Conservation (phyloP, 2,329 filamentous ascomycete species). For the Talaromyces sp. region DNA sequence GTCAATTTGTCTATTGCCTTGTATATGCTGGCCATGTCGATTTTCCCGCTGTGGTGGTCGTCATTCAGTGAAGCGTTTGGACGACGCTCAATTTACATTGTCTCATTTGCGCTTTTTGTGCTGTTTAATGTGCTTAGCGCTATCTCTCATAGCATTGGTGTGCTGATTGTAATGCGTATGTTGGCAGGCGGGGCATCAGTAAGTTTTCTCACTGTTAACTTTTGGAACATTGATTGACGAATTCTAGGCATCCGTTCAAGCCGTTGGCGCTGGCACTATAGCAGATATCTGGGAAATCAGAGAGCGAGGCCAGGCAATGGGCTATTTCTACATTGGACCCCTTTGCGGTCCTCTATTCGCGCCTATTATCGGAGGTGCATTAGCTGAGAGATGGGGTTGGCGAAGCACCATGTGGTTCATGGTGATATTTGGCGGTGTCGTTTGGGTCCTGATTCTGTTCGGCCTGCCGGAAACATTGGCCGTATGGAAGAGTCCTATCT, state of each 20-base stretch:
- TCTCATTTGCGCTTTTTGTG: slow-evolving; percentile 69
- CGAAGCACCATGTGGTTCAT: slow-evolving; percentile 75
- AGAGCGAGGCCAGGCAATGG: slow-evolving; percentile 76
- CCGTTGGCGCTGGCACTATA: slow-evolving; percentile 78
- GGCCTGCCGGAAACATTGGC: slow-evolving; percentile 45
- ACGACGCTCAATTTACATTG: slow-evolving; percentile 72
- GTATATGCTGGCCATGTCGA: slow-evolving; percentile 79
- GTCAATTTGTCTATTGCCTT: slow-evolving; percentile 73
- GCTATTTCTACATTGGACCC: slow-evolving; percentile 76
- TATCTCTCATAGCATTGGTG: slow-evolving; percentile 64
- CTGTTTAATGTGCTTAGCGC: slow-evolving; percentile 69
- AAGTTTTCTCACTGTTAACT: not conserved
- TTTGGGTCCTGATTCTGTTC: slow-evolving; percentile 40
- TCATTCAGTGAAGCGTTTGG: slow-evolving; percentile 71
- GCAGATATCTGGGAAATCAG: slow-evolving; percentile 73
- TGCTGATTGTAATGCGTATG: slow-evolving; percentile 75
- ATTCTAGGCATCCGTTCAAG: slow-evolving; percentile 65
- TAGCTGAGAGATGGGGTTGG: slow-evolving; percentile 70
- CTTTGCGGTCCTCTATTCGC: slow-evolving; percentile 70
- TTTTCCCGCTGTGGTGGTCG: slow-evolving; percentile 85
- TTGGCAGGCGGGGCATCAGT: slow-evolving; percentile 67
- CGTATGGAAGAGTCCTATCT: slow-evolving; percentile 28
- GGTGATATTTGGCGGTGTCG: slow-evolving; percentile 61
- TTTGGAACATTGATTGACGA: not conserved
- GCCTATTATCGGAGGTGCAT: slow-evolving; percentile 70